Evolutionary conservation across 148 eudicot genomes (phyloP).

Genomic region (Mesembryanthemum crystallinum): DNA sequence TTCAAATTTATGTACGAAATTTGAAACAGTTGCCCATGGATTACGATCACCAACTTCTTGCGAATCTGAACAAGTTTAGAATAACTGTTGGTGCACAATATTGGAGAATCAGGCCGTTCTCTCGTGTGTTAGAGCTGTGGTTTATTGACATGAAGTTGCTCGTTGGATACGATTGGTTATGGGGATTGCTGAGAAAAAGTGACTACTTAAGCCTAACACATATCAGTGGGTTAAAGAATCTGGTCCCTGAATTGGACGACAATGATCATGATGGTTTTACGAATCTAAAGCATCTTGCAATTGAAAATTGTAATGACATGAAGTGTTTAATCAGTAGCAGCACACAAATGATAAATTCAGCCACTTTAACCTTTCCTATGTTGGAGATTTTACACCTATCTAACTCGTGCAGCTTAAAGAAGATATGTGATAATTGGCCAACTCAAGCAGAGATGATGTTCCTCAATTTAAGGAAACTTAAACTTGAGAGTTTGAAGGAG

Average conservation of each 20-base stretch:
- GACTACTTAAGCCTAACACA: not conserved
- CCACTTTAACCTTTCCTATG: conserved; percentile 1
- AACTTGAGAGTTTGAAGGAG: not conserved
- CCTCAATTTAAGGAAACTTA: not conserved
- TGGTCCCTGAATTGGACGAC: not conserved
- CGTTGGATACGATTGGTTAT: not conserved
- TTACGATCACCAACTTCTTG: not conserved
- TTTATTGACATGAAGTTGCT: not conserved
- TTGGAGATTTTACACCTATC: not conserved
- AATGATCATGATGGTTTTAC: conserved; percentile 5
- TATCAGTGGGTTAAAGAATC: not conserved
- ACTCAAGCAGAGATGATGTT: not conserved
- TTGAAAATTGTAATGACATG: not conserved
- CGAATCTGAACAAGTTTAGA: conserved; percentile 1
- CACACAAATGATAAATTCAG: not conserved
- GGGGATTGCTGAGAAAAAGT: not conserved
- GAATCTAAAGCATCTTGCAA: not conserved
- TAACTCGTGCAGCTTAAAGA: not conserved
- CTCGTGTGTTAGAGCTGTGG: not conserved
- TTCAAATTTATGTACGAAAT: conserved; percentile 9
- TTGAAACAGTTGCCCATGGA: not conserved
- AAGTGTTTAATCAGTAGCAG: not conserved
- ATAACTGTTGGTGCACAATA: not conserved
- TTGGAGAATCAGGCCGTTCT: not conserved
- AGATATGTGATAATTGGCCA: not conserved